Percentiles rank a stretch among this genome's conserved stretches.
phyloP scores from a whole-genome alignment of 352 stramenopile species.

The Pythium aphanidermatum region DNA sequence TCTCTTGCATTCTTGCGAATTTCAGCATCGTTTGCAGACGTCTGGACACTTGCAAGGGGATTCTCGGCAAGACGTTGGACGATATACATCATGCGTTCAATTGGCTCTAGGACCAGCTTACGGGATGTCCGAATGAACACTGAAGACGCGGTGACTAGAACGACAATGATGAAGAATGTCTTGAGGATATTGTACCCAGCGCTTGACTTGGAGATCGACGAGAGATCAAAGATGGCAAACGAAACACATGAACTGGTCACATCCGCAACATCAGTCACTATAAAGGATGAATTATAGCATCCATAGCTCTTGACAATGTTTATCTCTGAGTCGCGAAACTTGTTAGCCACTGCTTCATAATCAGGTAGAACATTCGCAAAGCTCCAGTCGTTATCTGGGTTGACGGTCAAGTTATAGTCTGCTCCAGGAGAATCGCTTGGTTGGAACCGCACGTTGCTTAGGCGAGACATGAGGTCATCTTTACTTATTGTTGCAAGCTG shows the following conservation, averaged over 20 bases:
- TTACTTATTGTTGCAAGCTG: conserved; percentile 50
- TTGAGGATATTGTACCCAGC: conserved; percentile 84
- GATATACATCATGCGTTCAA: conserved; percentile 90
- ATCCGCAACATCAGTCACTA: conserved; percentile 43
- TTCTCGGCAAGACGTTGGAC: conserved; percentile 87
- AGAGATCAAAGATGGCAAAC: conserved; percentile 84
- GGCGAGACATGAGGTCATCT: conserved; percentile 22
- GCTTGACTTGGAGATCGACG: conserved; percentile 29
- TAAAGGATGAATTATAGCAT: conserved; percentile 62
- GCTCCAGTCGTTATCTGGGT: conserved; percentile 57
- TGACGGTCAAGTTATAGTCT: conserved; percentile 44
- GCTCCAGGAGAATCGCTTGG: conserved; percentile 21
- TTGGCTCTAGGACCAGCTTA: conserved; percentile 81
- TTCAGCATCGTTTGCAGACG: conserved; percentile 45
- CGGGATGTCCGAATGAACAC: conserved; percentile 82
- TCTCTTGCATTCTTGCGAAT: conserved; percentile 77
- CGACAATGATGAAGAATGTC: conserved; percentile 82
- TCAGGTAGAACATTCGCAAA: conserved; percentile 24
- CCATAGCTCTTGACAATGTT: conserved; percentile 77
- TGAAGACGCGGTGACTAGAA: conserved; percentile 73
- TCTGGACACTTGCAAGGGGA: conserved; percentile 78
- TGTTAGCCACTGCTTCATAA: conserved; percentile 33
- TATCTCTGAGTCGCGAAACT: conserved; percentile 47
- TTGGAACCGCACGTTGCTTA: conserved; percentile 49
- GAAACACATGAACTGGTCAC: conserved; percentile 53